Evolutionary conservation across 352 stramenopile genomes (phyloP), one percentile per base, ranked within the genome.

Genomic region (Hyaloperonospora arabidopsidis): DNA sequence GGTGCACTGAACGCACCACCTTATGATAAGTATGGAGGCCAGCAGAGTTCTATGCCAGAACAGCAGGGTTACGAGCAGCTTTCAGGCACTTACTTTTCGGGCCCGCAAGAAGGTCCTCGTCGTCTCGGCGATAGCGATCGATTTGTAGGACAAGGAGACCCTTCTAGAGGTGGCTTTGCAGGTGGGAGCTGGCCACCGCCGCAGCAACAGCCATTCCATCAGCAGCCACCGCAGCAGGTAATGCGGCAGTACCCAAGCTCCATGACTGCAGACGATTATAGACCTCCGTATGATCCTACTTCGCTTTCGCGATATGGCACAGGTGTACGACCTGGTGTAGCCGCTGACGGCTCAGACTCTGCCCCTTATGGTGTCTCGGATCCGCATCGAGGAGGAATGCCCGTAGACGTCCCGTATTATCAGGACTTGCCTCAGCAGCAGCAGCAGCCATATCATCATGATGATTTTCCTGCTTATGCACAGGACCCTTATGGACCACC

Each of bases 81-180:
- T 58, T 50, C 59, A 17, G 64, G 51, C 2, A 48, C 60, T 29
- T 67, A 67, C 41, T 70, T 64, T 34, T 19, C 64, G 52, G 56
- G 55, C n/a, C n/a, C 55, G 23, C 52, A 59, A 45, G 60, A 72
- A 58, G 51, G 47, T 47, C 40, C 49, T 44, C 59, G 49, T 51
- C 48, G 40, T 58, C 52, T 49, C 51, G 49, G 53, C 36, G 61
- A 66, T 51, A 52, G 44, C 41, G 57, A 66, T 56, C 52, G 53
- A 43, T 69, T 69, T 23, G 60, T 72, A 72, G 60, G 60, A 67
- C 64, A 72, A 72, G 65, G 61, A 57, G 61, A 57, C 39, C 50
- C 65, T 69, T 64, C 65, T 69, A 67, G 61, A 72, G 57, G 44
- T 39, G 49, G 46, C 2, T 23, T 44, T 61, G 51, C 40, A 59